Base-by-base conservation (phyloP, 768 basidiomycete species). In the Cubamyces sp. region DNA sequence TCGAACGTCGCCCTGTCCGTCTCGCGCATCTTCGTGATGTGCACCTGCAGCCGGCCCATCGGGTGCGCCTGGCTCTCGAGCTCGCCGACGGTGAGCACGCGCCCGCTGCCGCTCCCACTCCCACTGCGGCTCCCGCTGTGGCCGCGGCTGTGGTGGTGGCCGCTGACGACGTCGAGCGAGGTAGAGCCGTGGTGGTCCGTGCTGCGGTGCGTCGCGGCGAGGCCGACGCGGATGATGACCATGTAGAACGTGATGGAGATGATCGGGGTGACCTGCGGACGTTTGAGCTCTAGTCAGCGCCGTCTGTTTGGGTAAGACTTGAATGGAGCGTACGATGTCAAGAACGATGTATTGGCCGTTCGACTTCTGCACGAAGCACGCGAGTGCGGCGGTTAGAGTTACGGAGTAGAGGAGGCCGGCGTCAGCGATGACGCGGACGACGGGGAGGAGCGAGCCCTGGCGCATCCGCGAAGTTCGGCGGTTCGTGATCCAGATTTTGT, bases 201-300 rank as follows among this genome's bases (percentile, higher is more conserved):
- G 41, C 49, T 59, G 12, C 57, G 49, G 12, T 34, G 12, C 5
- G 55, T 41, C 25, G 53, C 39, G n/a, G 61, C 30, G 25, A 66
- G 59, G 2, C 67, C 68, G 42, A 67, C 62, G 14, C 67, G 67
- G 45, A 71, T 60, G 60, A 71, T 67, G 42, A 69, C 64, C 69
- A 71, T 70, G 56, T 66, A 71, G 56, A 71, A 71, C 18, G 69
- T 58, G 25, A 71, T 66, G 6, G 70, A 70, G 18, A 71, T 68
- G 54, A 69, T 70, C 6, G 70, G 68, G 57, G 64, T 66, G 18
- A 64, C 60, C 70, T 71, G 37, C 6, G 2, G 6, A 41, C 48
- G 28, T 1, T 5, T n/a, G 19, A 16, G 40, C 3, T 5, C 40
- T 9, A n/a, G 0, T 34, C 5, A 16, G n/a, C 3, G 21, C 0